Evolutionary conservation across 768 basidiomycete species (phyloP).

Genomic region (Calvatia gigantea): DNA sequence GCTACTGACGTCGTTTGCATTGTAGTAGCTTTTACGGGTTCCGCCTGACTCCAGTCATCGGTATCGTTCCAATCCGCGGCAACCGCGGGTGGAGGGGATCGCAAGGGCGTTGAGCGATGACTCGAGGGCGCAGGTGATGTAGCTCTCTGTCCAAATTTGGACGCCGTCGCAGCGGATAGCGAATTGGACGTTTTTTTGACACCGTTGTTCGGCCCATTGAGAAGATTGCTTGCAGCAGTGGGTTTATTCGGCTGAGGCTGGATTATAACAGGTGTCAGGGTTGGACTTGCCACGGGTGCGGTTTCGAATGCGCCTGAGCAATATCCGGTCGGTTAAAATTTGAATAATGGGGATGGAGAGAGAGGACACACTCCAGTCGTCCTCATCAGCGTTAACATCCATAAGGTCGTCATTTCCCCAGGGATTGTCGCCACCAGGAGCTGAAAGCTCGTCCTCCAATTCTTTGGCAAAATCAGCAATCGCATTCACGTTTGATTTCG

Average conservation of each 20-base stretch:
- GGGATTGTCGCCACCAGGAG: slow-evolving; percentile 43
- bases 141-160: background rate
- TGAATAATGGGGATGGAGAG: background rate
- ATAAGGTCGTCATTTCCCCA: slow-evolving; percentile 85
- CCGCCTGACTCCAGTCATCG: slow-evolving; percentile 22
- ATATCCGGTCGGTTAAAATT: background rate
- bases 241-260: slow-evolving; percentile 7
- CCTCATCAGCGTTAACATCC: slow-evolving; percentile 89
- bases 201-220: slow-evolving; percentile 13
- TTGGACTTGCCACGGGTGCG: slow-evolving; percentile 33
- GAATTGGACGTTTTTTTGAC: background rate
- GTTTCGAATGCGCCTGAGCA: slow-evolving; percentile 72
- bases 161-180: background rate
- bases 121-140: slow-evolving; percentile 1
- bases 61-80: slow-evolving; percentile 23
- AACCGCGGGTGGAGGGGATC: slow-evolving; percentile 17
- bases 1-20: slow-evolving; percentile 28
- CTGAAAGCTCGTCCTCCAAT: slow-evolving; percentile 54
- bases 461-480: slow-evolving; percentile 44
- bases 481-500: slow-evolving; percentile 32
- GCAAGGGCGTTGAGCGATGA: slow-evolving; percentile 12
- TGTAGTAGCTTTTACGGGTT: background rate
- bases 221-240: slow-evolving; percentile 9
- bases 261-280: slow-evolving; percentile 7
- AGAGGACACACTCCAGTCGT: slow-evolving; percentile 84